Evolutionary conservation across 768 basidiomycete species (phyloP).

Genomic region (Phlebiopsis gigantea): DNA sequence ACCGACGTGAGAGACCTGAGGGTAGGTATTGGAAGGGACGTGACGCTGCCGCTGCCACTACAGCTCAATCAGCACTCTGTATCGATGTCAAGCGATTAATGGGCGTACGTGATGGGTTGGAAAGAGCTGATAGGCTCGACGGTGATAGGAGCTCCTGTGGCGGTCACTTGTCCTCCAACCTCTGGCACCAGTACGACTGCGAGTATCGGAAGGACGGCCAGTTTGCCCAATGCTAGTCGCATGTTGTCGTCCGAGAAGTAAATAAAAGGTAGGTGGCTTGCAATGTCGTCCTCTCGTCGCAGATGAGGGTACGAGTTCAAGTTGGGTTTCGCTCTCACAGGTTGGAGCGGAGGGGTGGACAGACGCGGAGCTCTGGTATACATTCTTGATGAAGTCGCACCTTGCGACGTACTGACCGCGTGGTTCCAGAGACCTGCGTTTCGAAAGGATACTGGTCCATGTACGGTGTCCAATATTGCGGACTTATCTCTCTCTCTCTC

Average conservation of each 20-base stretch:
- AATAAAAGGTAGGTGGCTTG: too few species aligned
- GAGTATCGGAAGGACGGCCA: too few species aligned
- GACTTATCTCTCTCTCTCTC: too few species aligned
- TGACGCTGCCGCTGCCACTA: neutral
- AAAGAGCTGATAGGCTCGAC: neutral
- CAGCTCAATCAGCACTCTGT: neutral
- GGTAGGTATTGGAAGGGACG: neutral
- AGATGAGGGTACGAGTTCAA: neutral
- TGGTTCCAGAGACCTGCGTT: neutral
- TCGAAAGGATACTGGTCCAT: neutral
- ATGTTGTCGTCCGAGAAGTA: too few species aligned
- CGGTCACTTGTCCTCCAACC: neutral
- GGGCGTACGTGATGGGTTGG: neutral
- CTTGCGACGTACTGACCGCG: neutral
- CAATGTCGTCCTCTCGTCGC: neutral
- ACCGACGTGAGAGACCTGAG: neutral
- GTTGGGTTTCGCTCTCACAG: neutral
- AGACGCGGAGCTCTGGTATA: neutral
- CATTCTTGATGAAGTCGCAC: neutral
- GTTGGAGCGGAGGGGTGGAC: neutral
- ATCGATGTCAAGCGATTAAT: neutral
- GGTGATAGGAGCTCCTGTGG: neutral
- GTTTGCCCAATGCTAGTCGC: too few species aligned
- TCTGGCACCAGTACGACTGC: too few species aligned
- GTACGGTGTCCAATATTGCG: neutral